phyloP scores from a whole-genome alignment of 1,284 basidiomycete genomes.

The Tremellales sp. region DNA sequence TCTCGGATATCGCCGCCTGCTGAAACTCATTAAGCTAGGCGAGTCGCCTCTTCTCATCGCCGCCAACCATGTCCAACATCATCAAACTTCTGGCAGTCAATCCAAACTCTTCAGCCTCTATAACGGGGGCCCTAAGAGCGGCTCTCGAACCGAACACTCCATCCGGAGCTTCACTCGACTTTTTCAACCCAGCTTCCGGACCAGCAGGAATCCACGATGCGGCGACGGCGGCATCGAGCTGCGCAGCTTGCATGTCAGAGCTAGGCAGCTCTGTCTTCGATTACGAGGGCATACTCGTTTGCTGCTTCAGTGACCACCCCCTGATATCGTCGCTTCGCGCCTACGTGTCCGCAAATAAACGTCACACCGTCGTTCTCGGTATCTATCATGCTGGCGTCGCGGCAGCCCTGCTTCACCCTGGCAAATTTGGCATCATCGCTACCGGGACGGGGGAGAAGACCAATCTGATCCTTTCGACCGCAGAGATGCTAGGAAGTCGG shows the following conservation, averaged over 20 bases:
- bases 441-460: conserved; percentile 20
- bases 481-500: conserved; percentile 13
- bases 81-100: conserved; percentile 18
- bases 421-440: conserved; percentile 21
- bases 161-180: conserved; percentile 5
- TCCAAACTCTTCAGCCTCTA: conserved; percentile 24
- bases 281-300: conserved; percentile 19
- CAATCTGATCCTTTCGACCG: conserved; percentile 10
- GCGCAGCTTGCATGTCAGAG: conserved; percentile 19
- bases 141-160: conserved; percentile 10
- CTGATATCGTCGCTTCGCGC: conserved; percentile 12
- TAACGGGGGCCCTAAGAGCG: conserved; percentile 15
- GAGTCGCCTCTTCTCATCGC: too few species aligned
- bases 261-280: conserved; percentile 1
- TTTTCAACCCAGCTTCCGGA: conserved; percentile 20
- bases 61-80: too few species aligned
- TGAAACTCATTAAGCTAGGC: too few species aligned
- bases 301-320: conserved; percentile 23
- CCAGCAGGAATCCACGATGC: conserved; percentile 22
- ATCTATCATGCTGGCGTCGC: conserved; percentile 24
- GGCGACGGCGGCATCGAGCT: conserved; percentile 13
- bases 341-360: background rate
- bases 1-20: too few species aligned
- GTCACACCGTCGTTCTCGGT: conserved; percentile 9
- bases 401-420: conserved; percentile 10